Evolutionary conservation across 2,329 filamentous ascomycete genomes (phyloP).

Genomic region (Xylariales sp.): DNA sequence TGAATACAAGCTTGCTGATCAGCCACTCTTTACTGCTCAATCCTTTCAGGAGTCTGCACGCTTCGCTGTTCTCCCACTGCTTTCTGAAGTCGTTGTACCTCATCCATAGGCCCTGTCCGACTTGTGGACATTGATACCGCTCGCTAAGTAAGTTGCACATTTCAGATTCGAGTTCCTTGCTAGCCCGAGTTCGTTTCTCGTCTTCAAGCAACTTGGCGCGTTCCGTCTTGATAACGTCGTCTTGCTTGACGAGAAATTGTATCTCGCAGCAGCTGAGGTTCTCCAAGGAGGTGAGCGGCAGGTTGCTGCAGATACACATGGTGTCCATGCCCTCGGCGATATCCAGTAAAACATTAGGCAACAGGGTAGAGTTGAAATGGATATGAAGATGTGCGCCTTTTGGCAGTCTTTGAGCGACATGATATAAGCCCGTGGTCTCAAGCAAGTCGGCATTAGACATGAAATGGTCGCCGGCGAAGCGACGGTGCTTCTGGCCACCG

Average conservation of each 20-base stretch:
- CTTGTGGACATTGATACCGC: neutral
- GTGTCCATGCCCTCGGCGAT: constrained; percentile 50
- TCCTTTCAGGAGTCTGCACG: too few species aligned
- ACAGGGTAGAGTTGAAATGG: constrained; percentile 72
- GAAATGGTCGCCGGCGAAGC: constrained; percentile 53
- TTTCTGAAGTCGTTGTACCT: neutral
- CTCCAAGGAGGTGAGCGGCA: constrained; percentile 38
- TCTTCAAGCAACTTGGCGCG: neutral
- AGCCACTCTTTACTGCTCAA: constrained; percentile 44
- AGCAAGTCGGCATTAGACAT: constrained; percentile 51
- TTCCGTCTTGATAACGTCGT: neutral
- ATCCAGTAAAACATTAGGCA: constrained; percentile 53
- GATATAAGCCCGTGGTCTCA: constrained; percentile 50
- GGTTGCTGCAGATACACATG: constrained; percentile 66
- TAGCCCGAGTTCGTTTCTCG: too few species aligned
- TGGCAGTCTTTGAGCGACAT: constrained; percentile 55
- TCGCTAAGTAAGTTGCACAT: neutral
- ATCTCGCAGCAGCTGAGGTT: constrained; percentile 54
- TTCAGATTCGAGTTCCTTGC: neutral
- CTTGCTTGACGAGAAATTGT: constrained; percentile 48
- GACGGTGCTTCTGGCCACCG: constrained; percentile 37
- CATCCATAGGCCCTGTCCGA: neutral
- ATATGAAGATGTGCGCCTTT: constrained; percentile 72
- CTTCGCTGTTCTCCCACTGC: neutral
- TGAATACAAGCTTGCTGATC: constrained; percentile 56